phyloP scores from a whole-genome alignment of 139 green algal species.

The Raphidocelis subcapitata region DNA sequence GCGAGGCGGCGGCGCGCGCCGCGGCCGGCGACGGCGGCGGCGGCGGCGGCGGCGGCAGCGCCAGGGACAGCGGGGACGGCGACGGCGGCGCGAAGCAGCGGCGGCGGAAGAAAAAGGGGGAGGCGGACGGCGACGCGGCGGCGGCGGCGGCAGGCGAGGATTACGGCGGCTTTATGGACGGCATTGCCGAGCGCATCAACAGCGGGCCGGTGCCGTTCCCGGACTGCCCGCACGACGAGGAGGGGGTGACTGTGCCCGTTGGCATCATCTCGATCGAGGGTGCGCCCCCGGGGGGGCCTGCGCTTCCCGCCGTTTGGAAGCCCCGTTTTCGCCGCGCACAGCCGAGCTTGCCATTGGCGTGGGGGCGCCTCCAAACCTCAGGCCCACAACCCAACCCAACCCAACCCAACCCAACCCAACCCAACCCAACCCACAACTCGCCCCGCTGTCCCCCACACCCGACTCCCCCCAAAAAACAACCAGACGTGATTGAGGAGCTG shows the following conservation, averaged over 20 bases:
- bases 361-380: too few species aligned
- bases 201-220: conserved; percentile 6
- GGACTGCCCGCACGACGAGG: neutral
- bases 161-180: neutral
- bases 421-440: too few species aligned
- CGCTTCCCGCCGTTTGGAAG: too few species aligned
- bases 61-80: neutral
- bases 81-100: neutral
- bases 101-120: neutral
- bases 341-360: too few species aligned
- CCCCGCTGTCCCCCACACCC: too few species aligned
- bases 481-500: conserved; percentile 71
- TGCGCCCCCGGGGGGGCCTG: too few species aligned
- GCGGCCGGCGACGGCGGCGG: neutral
- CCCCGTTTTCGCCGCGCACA: too few species aligned
- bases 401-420: too few species aligned
- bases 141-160: neutral
- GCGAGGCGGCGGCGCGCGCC: conserved; percentile 7
- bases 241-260: conserved; percentile 29
- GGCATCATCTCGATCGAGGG: conserved; percentile 75
- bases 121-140: neutral
- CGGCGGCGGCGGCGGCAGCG: neutral
- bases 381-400: too few species aligned
- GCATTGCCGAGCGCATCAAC: neutral
- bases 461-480: too few species aligned